Conservation (phyloP, 2,329 filamentous ascomycete genomes). For the Rachicladosporium sp. region DNA sequence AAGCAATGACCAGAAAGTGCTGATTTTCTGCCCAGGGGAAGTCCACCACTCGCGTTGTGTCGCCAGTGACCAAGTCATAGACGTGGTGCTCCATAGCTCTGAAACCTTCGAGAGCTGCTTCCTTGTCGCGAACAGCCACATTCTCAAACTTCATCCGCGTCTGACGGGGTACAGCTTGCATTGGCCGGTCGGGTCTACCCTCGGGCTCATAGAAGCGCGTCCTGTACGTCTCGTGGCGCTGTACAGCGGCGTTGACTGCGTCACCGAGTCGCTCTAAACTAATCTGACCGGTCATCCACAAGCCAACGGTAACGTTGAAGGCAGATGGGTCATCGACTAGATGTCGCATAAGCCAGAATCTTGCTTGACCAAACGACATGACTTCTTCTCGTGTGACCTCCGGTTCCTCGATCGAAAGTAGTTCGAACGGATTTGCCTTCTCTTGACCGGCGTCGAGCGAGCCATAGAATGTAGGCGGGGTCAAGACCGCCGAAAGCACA, state of each 20-base stretch:
- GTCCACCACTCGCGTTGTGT: slow-evolving; percentile 12
- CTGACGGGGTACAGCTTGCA: too few species aligned
- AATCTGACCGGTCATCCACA: neutral
- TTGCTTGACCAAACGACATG: slow-evolving; percentile 11
- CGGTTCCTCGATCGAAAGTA: too few species aligned
- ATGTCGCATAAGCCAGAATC: slow-evolving; percentile 8
- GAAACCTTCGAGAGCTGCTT: neutral
- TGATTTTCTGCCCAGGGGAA: slow-evolving; percentile 6
- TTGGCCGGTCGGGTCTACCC: neutral
- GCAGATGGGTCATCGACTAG: slow-evolving; percentile 8
- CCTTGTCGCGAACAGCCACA: neutral
- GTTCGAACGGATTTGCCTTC: too few species aligned
- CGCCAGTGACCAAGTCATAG: slow-evolving; percentile 15
- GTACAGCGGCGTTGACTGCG: neutral
- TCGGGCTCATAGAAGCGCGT: neutral
- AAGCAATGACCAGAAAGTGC: slow-evolving; percentile 13
- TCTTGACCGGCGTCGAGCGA: too few species aligned
- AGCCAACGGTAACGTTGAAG: slow-evolving; percentile 4
- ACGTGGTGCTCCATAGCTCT: slow-evolving; percentile 1
- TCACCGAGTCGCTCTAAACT: neutral
- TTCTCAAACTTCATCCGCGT: neutral
- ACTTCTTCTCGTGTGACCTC: too few species aligned
- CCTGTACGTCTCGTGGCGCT: slow-evolving; percentile 1
- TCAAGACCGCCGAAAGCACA: too few species aligned
- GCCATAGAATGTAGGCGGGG: too few species aligned